Conservation (phyloP, 352 stramenopile genomes). For the Pythium aristosporum region DNA sequence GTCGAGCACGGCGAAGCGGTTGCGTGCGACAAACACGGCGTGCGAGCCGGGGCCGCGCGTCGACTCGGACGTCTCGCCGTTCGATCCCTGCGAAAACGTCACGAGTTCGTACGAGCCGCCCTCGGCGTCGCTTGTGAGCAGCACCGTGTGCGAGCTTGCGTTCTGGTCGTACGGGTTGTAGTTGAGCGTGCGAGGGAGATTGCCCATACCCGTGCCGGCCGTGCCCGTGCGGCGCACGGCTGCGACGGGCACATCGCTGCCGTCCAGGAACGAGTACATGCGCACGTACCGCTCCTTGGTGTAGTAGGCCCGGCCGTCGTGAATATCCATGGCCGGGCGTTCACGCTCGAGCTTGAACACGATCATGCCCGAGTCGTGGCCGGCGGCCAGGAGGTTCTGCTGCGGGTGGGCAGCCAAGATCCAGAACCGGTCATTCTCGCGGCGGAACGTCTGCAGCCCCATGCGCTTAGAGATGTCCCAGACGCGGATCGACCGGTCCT, state of each 20-base stretch:
- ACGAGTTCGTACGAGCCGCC: constrained; percentile 98
- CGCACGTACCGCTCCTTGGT: constrained; percentile 98
- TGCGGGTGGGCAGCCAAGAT: constrained; percentile 94
- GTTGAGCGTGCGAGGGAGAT: constrained; percentile 91
- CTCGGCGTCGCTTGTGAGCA: constrained; percentile 95
- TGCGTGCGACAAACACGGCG: constrained; percentile 96
- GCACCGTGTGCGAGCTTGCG: constrained; percentile 88
- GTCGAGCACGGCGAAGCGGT: constrained; percentile 98
- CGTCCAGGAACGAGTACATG: constrained; percentile 93
- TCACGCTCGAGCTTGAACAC: constrained; percentile 99
- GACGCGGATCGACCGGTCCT: constrained; percentile 98
- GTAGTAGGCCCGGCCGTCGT: constrained; percentile 92
- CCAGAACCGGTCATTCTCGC: constrained; percentile 99
- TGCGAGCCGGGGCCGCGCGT: constrained; percentile 93
- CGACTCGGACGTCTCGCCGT: constrained; percentile 89
- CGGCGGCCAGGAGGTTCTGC: constrained; percentile 98
- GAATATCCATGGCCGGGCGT: constrained; percentile 92
- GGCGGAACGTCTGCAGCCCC: constrained; percentile 97
- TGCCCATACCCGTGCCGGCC: constrained; percentile 87
- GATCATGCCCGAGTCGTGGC: constrained; percentile 99
- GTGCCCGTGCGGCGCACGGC: constrained; percentile 69
- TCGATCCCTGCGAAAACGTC: constrained; percentile 86
- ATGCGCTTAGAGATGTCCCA: constrained; percentile 99
- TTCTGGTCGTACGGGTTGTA: constrained; percentile 97
- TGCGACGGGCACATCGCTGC: constrained; percentile 73